phyloP scores from a whole-genome alignment of 805 yeast genomes.

The Pichia phayaonensis region DNA sequence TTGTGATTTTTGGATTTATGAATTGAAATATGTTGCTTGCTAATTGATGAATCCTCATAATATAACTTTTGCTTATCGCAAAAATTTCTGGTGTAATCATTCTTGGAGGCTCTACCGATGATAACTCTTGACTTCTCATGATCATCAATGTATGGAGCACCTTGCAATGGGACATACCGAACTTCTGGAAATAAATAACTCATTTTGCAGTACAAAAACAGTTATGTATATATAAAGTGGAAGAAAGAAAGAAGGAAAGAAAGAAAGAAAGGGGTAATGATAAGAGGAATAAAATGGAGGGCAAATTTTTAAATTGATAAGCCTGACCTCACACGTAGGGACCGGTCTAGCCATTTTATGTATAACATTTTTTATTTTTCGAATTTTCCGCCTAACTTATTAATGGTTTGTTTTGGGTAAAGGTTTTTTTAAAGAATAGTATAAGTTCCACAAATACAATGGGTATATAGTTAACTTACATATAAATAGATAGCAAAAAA shows the following conservation, averaged over 20 bases:
- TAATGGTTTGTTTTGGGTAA: too few relatives aligned
- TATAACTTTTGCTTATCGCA: slow-evolving; percentile 11
- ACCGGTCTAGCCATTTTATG: not conserved
- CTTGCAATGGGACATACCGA: not conserved
- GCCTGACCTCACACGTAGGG: not conserved
- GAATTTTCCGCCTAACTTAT: not conserved
- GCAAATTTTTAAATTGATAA: not conserved
- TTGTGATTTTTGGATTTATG: not conserved
- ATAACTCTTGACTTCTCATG: not conserved
- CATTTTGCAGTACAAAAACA: not conserved
- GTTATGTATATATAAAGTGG: too few relatives aligned
- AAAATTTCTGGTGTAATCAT: slow-evolving; percentile 6
- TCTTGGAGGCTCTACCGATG: slow-evolving; percentile 15
- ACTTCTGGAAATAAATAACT: not conserved
- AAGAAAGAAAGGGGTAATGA: not conserved
- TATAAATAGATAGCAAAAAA: not conserved
- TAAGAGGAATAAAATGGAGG: not conserved
- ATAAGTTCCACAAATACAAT: not conserved
- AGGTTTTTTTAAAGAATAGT: not conserved
- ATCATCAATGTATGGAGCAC: not conserved
- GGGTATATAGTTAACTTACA: not conserved
- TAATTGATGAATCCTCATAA: slow-evolving; percentile 19
- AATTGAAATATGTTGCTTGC: slow-evolving; percentile 18
- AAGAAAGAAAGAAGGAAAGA: not conserved
- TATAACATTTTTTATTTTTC: not conserved